Base-by-base conservation (phyloP, 2,329 filamentous ascomycete species). In the Colletotrichum orchidophilum region DNA sequence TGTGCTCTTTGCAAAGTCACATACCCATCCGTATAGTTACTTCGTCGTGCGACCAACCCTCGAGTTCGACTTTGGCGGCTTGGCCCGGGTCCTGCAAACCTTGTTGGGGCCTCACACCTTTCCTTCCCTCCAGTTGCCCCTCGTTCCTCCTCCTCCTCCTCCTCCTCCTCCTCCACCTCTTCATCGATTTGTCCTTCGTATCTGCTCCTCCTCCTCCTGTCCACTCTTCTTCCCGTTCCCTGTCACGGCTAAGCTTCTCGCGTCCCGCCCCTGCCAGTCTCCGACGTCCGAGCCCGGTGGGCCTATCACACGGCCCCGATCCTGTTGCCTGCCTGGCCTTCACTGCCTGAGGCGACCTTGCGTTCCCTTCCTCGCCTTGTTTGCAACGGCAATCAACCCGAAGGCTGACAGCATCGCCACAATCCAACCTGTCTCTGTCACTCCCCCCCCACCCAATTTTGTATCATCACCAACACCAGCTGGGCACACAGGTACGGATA, bases 351-450 rank as follows among this genome's bases (percentile, higher is more conserved):
- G n/a, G 39, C 59, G 24, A 52, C 52, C 33, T 54, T 39, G 55
- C 42, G 29, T 21, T 53, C 21, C 46, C 13, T 4, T 27, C 31
- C 5, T 63, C 31, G 21, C 54, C 54, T 31, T 54, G 49, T 52
- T 52, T 66, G 66, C 46, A 66, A 65, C 66, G 61, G 33, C 61
- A 46, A 42, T 42, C 53, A 59, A 65, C 42, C 46, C 21, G 18
- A 29, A 62, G 52, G 57, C 31, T 46, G 50, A 52, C 57, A 67
- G 63, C 68, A 58, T 68, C 68, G 58, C 69, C 69, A 54, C 46
- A 49, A 42, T 54, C 33, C 42, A 59, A 21, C 58, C n/a, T n/a
- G 8, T 33, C 52, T 63, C 15, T 39, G n/a, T 58, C 29, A 46
- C 21, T 52, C 46, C 46, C 46, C n/a, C 18, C 29, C 42, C 27